These are phyloP conservation scores for Penicillium glabrum DNA, from an alignment of 2,329 filamentous ascomycete species.

Conservation along the genomic window DNA sequence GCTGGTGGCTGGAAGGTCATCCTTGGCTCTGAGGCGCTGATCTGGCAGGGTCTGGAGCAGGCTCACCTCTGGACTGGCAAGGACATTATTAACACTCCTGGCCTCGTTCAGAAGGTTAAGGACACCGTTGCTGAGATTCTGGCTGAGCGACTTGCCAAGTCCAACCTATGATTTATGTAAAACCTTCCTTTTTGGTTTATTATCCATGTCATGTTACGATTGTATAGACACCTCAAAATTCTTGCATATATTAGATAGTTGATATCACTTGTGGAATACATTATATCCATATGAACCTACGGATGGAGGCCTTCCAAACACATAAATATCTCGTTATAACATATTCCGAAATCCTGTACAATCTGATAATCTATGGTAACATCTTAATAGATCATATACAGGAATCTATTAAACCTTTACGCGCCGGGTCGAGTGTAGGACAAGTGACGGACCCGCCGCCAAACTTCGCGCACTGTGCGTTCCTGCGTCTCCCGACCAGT, in stretches of 20 bases:
- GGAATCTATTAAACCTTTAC: constrained; percentile 23
- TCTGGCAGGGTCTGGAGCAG: constrained; percentile 75
- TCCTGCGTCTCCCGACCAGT: constrained; percentile 68
- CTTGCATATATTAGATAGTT: constrained; percentile 23
- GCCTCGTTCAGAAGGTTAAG: constrained; percentile 57
- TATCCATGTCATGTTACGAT: constrained; percentile 18
- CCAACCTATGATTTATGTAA: constrained; percentile 24
- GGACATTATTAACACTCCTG: constrained; percentile 57
- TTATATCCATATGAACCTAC: not conserved
- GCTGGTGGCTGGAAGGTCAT: constrained; percentile 70
- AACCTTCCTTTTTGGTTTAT: not conserved
- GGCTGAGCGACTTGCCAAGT: constrained; percentile 37
- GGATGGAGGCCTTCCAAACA: not conserved
- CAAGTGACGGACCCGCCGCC: constrained; percentile 65
- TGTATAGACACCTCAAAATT: constrained; percentile 23
- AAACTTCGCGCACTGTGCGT: constrained; percentile 69
- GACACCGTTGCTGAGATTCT: constrained; percentile 50
- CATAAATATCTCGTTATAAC: not conserved
- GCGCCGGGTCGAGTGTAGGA: constrained; percentile 67
- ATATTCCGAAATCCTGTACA: constrained; percentile 1
- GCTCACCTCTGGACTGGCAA: constrained; percentile 63
- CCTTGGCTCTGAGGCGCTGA: constrained; percentile 72
- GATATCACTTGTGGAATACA: constrained; percentile 14
- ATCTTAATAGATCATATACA: not conserved
- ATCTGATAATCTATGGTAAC: not conserved